Evolutionary conservation across 2,329 filamentous ascomycete species (phyloP), one percentile per base, ranked within the genome.

Genomic region (Aspergillus sp.): DNA sequence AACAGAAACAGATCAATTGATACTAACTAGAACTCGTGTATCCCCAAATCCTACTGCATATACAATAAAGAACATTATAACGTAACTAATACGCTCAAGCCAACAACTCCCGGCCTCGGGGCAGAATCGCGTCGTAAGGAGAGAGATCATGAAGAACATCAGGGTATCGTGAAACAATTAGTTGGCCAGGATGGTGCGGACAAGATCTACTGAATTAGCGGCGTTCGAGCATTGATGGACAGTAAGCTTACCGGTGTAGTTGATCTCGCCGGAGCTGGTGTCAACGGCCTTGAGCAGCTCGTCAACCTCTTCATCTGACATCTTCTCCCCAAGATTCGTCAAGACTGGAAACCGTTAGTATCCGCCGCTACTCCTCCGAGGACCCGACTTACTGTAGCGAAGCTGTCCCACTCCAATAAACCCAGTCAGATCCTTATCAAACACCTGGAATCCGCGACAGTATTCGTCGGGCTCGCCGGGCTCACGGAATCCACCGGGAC

Each of bases 251-350:
- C 92, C 92, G 67, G 90, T 93, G 79, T 99, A 99, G 83, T 98
- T 96, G 78, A 99, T 91, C 85, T 98, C 93, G 69, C 94, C 93
- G 57, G 90, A 94, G 80, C 90, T 95, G 62, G 93, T 96, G 76
- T 99, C 95, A 66, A 98, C 94, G 0, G 93, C 92, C 88, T 98
- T 99, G 77, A 99, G 88, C 74, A 99, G 85, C 85, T 99, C 95
- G 77, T 98, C 94, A 52, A 99, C 95, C 84, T 99, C 95, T 65
- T 98, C 95, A 71, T 99, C 94, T 63, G 90, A 91, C 92, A 99
- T 97, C 85, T 98, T 98, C 88, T 99, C 95, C 71, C 95, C 95
- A 71, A 99, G 81, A 77, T 98, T 98, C 58, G 95, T 99, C 73
- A 99, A 81, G 76, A 99, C 94, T 83, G 26, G 26, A 51, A 36